These are phyloP conservation scores for Talaromyces nanjingensis DNA, from an alignment of 495 filamentous ascomycete genomes.

Conservation along the genomic window DNA sequence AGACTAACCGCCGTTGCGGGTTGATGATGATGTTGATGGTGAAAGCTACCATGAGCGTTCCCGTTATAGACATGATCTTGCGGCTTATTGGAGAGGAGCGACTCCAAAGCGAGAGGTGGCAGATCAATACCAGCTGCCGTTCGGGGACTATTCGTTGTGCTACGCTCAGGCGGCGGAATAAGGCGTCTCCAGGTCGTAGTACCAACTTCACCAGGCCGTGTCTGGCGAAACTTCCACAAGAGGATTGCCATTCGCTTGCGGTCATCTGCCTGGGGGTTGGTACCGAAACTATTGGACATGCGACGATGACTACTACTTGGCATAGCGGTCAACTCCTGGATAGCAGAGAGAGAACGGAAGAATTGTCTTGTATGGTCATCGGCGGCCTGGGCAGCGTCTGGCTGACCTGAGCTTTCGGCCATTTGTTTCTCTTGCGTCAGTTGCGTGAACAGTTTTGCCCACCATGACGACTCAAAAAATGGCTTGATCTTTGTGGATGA, in stretches of 20 bases:
- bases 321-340: slow-evolving; percentile 42
- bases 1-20: slow-evolving; percentile 3
- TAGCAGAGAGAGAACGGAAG: slow-evolving; percentile 38
- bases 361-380: slow-evolving; percentile 32
- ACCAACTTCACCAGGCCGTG: slow-evolving; percentile 34
- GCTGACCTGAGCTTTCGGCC: slow-evolving; percentile 28
- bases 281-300: slow-evolving; percentile 22
- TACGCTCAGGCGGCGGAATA: slow-evolving; percentile 35
- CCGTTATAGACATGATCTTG: slow-evolving; percentile 29
- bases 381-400: slow-evolving; percentile 25
- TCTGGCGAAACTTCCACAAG: slow-evolving; percentile 48
- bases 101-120: slow-evolving; percentile 34
- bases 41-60: slow-evolving; percentile 28
- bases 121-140: slow-evolving; percentile 29
- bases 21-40: slow-evolving; percentile 13
- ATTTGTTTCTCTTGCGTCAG: slow-evolving; percentile 33
- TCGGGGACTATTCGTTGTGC: slow-evolving; percentile 31
- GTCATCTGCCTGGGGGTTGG: slow-evolving; percentile 19
- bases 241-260: slow-evolving; percentile 43
- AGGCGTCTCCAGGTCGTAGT: slow-evolving; percentile 48
- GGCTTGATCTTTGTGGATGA: slow-evolving; percentile 38
- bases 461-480: slow-evolving; percentile 43
- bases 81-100: slow-evolving; percentile 24
- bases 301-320: slow-evolving; percentile 23
- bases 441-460: slow-evolving; percentile 39